Evolutionary conservation across 108 stramenopile genomes (phyloP), one percentile per base, ranked within the genome.

Genomic region (Skeletonema tropicum): DNA sequence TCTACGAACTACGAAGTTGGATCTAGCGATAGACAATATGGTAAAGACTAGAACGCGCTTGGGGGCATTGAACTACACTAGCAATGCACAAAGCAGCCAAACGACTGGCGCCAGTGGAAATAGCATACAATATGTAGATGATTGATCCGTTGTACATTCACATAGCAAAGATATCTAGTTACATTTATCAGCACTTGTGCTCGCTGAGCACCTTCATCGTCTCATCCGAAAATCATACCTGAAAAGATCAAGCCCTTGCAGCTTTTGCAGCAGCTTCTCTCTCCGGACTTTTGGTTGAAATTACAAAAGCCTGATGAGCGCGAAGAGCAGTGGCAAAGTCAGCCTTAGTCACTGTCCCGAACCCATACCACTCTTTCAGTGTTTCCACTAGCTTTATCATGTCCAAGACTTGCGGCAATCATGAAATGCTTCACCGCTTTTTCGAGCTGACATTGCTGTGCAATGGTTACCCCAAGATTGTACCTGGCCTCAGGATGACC

Each of bases 341-440:
- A 2, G 12, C 59, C 15, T 60, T 60, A 4, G 13, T 29, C 14
- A 60, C 59, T 33, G 15, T 23, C 57, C 57, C 57, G 1, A 0
- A 12, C 57, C 10, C 13, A 29, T 58, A 58, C 57, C 11, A 25
- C 26, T 58, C 57, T 29, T 29, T 58, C 1, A 58, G 57, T 58
- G n/a, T 12, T 14, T 58, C 57, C 57, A 58, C 1, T n/a, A 0
- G 57, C 23, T 12, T 29, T 12, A 58, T 58, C 26, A 29, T n/a
- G 15, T 10, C 57, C 57, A 10, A n/a, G 11, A 58, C 25, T 58
- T 25, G 57, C 57, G 25, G 57, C 57, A 29, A 58, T 58, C 9
- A 58, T 29, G 57, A 58, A 58, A 58, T 58, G 57, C 11, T 29
- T 58, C 57, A 58, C 57, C 11, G 57, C 57, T 2, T 14, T 26